phyloP scores from a whole-genome alignment of 371 early-diverging fungal species.

The Haplosporangium sp. region DNA sequence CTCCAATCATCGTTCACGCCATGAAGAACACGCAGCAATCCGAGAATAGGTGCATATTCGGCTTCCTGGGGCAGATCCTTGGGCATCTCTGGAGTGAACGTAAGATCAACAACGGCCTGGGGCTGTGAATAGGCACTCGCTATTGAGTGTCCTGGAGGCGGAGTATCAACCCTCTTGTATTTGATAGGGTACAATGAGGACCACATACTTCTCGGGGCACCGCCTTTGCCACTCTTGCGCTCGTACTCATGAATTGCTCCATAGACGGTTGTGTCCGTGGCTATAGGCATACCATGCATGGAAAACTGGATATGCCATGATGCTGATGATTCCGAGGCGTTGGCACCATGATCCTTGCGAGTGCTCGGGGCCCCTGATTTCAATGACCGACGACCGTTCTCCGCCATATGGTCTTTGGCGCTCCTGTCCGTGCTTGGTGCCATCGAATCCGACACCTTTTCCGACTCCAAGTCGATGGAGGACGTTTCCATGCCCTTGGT shows the following conservation, averaged over 20 bases:
- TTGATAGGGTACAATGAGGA: conserved; percentile 65
- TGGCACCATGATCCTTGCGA: conserved; percentile 5
- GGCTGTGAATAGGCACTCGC: conserved; percentile 2
- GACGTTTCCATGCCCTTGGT: conserved; percentile 35
- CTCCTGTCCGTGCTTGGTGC: neutral
- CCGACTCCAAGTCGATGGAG: conserved; percentile 28
- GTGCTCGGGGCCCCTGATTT: neutral
- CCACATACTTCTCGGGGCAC: conserved; percentile 60
- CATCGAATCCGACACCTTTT: conserved; percentile 18
- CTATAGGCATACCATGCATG: conserved; percentile 59
- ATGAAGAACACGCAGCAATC: conserved; percentile 65
- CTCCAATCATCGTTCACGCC: conserved; percentile 65
- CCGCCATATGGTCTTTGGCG: neutral
- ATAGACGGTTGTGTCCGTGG: conserved; percentile 70
- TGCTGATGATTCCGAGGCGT: conserved; percentile 16
- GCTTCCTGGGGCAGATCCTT: conserved; percentile 35
- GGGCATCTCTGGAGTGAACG: conserved; percentile 40
- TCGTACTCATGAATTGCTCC: conserved; percentile 71
- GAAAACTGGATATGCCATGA: conserved; percentile 67
- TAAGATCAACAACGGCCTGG: conserved; percentile 42
- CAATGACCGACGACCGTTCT: neutral
- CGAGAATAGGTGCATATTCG: conserved; percentile 60
- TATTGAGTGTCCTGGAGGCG: conserved; percentile 21
- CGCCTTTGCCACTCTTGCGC: conserved; percentile 37
- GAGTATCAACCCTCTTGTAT: conserved; percentile 54